Base-by-base conservation (phyloP, 345 rosid genomes). In the Limnanthes douglasii region DNA sequence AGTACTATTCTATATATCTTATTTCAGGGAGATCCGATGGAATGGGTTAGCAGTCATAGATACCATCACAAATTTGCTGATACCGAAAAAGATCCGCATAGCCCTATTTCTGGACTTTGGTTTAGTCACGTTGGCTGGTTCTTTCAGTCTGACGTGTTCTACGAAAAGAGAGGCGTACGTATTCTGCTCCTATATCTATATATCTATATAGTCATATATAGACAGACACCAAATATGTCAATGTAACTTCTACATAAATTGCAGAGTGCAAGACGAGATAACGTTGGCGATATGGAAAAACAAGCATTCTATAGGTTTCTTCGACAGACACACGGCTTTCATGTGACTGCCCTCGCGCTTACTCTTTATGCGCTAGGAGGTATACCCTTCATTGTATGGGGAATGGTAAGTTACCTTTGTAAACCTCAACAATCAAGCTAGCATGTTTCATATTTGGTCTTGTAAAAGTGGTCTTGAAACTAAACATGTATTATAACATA, bases 51-150 rank as follows among this genome's bases (percentile, higher is more conserved):
- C 65, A 75, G 77, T 1, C 97, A 86, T 45, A 64, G 97, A 37
- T 71, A 75, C 33, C 94, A 86, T 39, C 97, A 86, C 40, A 73
- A 75, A 34, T 75, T 72, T 36, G 65, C 82, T 36, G 95, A 84
- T 67, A 75, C 95, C 8, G 88, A 82, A 6, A 64, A 72, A 47
- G 97, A 86, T 48, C 97, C 94, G 4, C 97, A 82, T 57, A 82
- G 94, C 60, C 97, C 97, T 43, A 53, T 51, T 41, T 83, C 71
- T 68, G 97, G 97, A 17, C 82, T 88, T 57, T 83, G 95, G 97
- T 76, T 73, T 33, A 82, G 95, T 29, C 97, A 86, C 51, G 63
- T 78, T 46, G 57, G 45, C 10, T 82, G 97, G 95, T 60, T 88
- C n/a, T 82, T 82, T 48, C 93, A 88, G 23, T 48, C 68, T 28